Base-by-base conservation (phyloP, 345 rosid genomes). In the Triadica sebifera region DNA sequence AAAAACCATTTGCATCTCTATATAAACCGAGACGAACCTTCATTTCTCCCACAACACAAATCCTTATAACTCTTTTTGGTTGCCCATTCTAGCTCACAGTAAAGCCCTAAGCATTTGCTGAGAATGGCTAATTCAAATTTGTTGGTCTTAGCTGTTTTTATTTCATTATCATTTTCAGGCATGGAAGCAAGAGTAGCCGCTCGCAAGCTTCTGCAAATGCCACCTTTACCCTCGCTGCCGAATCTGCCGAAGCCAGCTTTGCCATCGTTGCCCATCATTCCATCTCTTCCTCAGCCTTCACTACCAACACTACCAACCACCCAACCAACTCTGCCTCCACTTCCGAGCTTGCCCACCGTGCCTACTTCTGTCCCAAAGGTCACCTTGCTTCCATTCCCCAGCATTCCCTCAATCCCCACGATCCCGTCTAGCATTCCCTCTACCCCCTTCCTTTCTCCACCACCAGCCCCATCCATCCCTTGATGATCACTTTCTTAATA, bases 161-260 rank as follows among this genome's bases (percentile, higher is more conserved):
- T 79, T 17, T 67, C 75, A 16, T 43, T 79, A 34, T 65, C 70
- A 5, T 74, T 74, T 34, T 70, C 77, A 1, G 60, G 78, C 77
- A 52, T 75, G 10, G 39, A 78, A 1, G 55, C 69, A 5, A 65
- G 74, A 47, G 4, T 16, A 51, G 87, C 83, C 8, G 81, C 81
- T 59, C 81, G 85, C 17, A 61, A 72, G 55, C 82, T 81, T 11
- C 51, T 81, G 55, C 82, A 81, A 55, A 12, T 74, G 55, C 78
- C 78, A 24, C 16, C 45, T 3, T 17, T 80, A 11, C 79, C 79
- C 13, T 17, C 69, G 0, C 0, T 73, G 4, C 74, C 72, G 0
- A 57, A 65, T 57, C 34, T 71, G 62, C 84, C 81, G 0, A 34
- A 29, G 6, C 67, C 37, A 4, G 0, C 53, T 15, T 38, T 68